Conservation (phyloP, 1,139 yeast genomes). For the Saccharomyces hybrid region DNA sequence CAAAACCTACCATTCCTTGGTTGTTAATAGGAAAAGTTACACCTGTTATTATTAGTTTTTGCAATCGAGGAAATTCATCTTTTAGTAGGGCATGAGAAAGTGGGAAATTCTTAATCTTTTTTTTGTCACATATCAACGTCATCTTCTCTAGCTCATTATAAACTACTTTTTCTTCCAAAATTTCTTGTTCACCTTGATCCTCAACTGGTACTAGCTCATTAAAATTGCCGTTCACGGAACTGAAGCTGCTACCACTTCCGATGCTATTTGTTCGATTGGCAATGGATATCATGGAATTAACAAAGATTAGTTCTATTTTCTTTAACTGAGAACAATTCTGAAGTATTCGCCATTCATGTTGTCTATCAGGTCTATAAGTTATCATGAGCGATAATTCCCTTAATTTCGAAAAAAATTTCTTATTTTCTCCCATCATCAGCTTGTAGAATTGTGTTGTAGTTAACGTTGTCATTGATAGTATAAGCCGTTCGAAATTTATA, state of each 20-base stretch:
- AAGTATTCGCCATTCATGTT: constrained; percentile 15
- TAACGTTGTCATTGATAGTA: constrained; percentile 17
- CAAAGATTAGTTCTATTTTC: constrained; percentile 19
- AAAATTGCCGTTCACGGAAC: background rate
- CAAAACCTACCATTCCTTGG: constrained; percentile 9
- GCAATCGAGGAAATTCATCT: constrained; percentile 4
- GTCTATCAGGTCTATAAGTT: constrained; percentile 19
- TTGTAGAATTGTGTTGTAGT: constrained; percentile 16
- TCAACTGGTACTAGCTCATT: background rate
- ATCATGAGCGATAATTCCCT: constrained; percentile 17
- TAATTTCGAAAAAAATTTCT: constrained; percentile 7
- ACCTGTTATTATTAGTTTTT: constrained; percentile 21
- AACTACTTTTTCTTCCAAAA: background rate
- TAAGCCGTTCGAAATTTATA: constrained; percentile 9
- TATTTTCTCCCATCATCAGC: constrained; percentile 7
- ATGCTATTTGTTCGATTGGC: background rate
- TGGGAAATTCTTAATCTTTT: constrained; percentile 19
- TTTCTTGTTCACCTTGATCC: background rate
- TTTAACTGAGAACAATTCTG: constrained; percentile 13
- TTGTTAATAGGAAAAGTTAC: constrained; percentile 12
- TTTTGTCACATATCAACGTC: constrained; percentile 18
- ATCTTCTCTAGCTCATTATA: background rate
- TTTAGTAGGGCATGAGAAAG: constrained; percentile 5
- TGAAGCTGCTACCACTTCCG: background rate
- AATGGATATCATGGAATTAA: constrained; percentile 16